phyloP scores from a whole-genome alignment of 441 rosid species.

The Pelargonium myrrhifolium region DNA sequence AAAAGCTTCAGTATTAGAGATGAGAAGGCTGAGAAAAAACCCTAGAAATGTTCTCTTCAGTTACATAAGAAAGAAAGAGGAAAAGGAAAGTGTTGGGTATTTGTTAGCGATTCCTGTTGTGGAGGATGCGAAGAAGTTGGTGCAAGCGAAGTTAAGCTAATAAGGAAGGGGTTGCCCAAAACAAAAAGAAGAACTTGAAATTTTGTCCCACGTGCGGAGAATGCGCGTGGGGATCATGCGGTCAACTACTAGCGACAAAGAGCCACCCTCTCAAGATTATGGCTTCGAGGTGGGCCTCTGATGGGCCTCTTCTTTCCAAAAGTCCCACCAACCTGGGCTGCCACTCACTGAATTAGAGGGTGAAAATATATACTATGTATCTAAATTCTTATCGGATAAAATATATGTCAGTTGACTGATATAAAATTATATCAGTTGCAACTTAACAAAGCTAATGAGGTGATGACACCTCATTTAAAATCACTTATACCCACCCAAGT shows the following conservation, averaged over 20 bases:
- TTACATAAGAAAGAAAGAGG: not conserved
- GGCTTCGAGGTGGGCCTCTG: constrained; percentile 4
- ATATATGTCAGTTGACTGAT: too few species aligned
- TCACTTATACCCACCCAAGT: too few species aligned
- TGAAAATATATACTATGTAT: too few species aligned
- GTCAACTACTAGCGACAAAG: not conserved
- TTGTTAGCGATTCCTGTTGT: not conserved
- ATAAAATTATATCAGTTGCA: too few species aligned
- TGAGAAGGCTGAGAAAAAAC: not conserved
- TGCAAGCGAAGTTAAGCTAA: too few species aligned
- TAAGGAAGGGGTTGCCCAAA: not conserved
- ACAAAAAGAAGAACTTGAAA: not conserved
- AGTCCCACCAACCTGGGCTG: too few species aligned
- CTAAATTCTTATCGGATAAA: too few species aligned
- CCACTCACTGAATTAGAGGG: too few species aligned
- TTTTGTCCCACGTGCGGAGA: not conserved
- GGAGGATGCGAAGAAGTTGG: not conserved
- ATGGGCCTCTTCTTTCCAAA: not conserved
- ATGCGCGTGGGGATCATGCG: not conserved
- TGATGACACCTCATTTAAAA: too few species aligned
- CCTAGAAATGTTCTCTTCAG: not conserved
- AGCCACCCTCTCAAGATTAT: not conserved
- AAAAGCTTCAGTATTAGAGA: not conserved
- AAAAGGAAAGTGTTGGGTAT: not conserved
- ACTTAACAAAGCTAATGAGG: too few species aligned